These are phyloP conservation scores for Serendipita vermifera DNA, from an alignment of 768 basidiomycete species.

Conservation along the genomic window DNA sequence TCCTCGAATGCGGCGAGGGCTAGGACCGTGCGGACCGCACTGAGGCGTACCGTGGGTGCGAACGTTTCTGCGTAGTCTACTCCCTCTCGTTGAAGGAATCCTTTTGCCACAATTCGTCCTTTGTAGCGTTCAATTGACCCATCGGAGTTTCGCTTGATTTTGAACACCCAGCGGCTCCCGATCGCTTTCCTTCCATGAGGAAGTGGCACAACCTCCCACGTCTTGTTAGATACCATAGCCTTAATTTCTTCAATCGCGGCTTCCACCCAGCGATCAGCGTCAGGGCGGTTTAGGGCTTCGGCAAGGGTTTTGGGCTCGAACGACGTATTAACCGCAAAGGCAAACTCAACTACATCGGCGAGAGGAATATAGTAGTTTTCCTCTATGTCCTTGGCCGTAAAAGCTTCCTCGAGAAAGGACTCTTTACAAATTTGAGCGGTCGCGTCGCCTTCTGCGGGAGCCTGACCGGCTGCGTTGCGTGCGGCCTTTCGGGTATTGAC, in stretches of 20 bases:
- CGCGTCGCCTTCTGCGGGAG: too few species aligned
- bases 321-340: conserved; percentile 4
- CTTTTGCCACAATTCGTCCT: conserved; percentile 31
- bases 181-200: conserved; percentile 25
- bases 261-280: conserved; percentile 16
- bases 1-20: conserved; percentile 25
- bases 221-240: conserved; percentile 21
- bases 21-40: conserved; percentile 25
- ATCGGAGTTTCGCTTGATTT: conserved; percentile 27
- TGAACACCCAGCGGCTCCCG: conserved; percentile 31
- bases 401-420: too few species aligned
- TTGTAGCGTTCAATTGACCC: conserved; percentile 29
- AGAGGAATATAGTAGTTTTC: too few species aligned
- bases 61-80: conserved; percentile 27
- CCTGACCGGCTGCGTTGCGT: too few species aligned
- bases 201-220: conserved; percentile 22
- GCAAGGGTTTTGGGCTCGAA: conserved; percentile 12
- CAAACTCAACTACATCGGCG: background rate
- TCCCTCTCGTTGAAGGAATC: conserved; percentile 30
- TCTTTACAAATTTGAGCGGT: too few species aligned
- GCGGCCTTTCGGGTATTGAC: too few species aligned
- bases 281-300: conserved; percentile 16
- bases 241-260: conserved; percentile 20
- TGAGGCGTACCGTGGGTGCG: conserved; percentile 17
- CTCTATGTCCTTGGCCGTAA: too few species aligned